Evolutionary conservation across 1,139 yeast genomes (phyloP), one percentile per base, ranked within the genome.

Genomic region (Candida gigantensis): DNA sequence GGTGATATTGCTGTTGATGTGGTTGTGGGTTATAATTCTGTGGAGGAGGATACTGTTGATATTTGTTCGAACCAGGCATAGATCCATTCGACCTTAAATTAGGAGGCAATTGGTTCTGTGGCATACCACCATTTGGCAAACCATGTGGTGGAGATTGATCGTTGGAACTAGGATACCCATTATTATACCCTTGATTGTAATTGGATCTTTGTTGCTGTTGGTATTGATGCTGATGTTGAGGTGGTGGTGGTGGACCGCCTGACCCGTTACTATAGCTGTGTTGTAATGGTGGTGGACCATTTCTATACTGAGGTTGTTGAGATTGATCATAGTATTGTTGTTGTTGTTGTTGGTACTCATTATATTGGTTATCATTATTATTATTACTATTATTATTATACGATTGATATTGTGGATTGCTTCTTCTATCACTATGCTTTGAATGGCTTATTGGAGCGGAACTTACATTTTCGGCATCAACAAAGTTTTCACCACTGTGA

Each of bases 61-160:
- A 32, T 18, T 36, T 37, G 28, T 39, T 40, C 28, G 35, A 29
- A 20, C 40, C 41, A 13, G 32, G 28, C 45, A 41, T 35, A n/a
- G 49, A 45, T 15, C 46, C 44, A 18, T 35, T 35, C 2, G 37
- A 19, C 35, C 44, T 43, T 37, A 61, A 53, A 36, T 53, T 55
- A 10, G 59, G 53, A 4, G 67, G 66, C 14, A 60, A 48, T 25
- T 52, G 52, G 34, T 54, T 57, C n/a, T 50, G 52, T 1, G 66
- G 59, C 44, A 62, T 40, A 2, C 68, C 68, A 31, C 57, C 59
- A n/a, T 59, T 40, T n/a, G 69, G 68, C 28, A 63, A 55, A 1
- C 67, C 69, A 35, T 65, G 66, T 1, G 69, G 70, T 10, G 65
- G 68, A 18, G 49, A 55, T 41, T 62, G 68, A 29, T 62, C 68